Evolutionary conservation across 2,329 filamentous ascomycete species (phyloP).

Genomic region (Fusarium mexicanum): DNA sequence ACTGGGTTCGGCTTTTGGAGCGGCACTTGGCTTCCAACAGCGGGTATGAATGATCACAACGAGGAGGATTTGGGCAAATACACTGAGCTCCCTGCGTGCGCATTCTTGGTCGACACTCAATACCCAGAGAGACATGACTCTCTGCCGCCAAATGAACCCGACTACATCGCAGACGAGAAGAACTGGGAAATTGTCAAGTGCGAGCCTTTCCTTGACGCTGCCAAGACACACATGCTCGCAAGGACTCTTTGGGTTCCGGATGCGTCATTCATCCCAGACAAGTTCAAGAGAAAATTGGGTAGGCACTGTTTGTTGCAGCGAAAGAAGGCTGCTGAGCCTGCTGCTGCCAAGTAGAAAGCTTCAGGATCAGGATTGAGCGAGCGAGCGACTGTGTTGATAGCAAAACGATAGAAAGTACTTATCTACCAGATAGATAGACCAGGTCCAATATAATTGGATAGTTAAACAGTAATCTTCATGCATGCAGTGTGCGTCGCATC

Average conservation of each 20-base stretch:
- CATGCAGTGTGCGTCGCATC: background rate
- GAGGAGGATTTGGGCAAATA: constrained; percentile 89
- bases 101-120: constrained; percentile 88
- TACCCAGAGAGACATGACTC: constrained; percentile 67
- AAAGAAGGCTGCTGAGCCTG: constrained; percentile 44
- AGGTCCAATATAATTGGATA: constrained; percentile 1
- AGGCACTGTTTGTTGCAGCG: constrained; percentile 84
- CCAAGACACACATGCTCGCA: constrained; percentile 76
- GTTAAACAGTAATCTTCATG: background rate
- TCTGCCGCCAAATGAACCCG: constrained; percentile 76
- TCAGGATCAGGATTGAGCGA: background rate
- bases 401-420: constrained; percentile 9
- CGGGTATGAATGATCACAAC: constrained; percentile 92
- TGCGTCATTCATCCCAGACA: constrained; percentile 72
- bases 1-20: constrained; percentile 77
- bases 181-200: constrained; percentile 84
- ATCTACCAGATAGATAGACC: background rate
- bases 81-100: constrained; percentile 77
- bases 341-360: background rate
- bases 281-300: constrained; percentile 82
- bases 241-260: constrained; percentile 86
- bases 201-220: constrained; percentile 81
- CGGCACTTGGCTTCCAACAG: constrained; percentile 84
- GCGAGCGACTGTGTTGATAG: background rate
- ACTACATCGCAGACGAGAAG: constrained; percentile 77